Evolutionary conservation across 345 rosid genomes (phyloP).

Genomic region (Camelina neglecta): DNA sequence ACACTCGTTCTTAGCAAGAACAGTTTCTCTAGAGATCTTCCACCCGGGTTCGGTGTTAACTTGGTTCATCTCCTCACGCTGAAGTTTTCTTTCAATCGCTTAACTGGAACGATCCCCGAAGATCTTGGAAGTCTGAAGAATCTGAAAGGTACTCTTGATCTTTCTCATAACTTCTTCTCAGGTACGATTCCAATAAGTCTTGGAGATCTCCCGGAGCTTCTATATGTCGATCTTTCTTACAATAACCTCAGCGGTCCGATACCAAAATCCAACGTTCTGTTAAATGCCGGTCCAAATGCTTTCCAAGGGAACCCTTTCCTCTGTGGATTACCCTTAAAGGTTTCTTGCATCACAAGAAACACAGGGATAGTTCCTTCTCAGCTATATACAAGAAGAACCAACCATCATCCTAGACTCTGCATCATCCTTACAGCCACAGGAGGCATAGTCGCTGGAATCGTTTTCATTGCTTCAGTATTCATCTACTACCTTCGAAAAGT

Average conservation of each 20-base stretch:
- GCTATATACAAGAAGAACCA: constrained; percentile 31
- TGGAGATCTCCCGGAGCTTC: constrained; percentile 66
- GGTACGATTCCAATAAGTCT: constrained; percentile 74
- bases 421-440: constrained; percentile 28
- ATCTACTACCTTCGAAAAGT: constrained; percentile 53
- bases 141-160: constrained; percentile 66
- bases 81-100: constrained; percentile 65
- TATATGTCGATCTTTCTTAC: constrained; percentile 75
- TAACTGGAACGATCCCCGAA: constrained; percentile 60
- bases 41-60: constrained; percentile 49
- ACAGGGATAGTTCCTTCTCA: constrained; percentile 34
- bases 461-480: constrained; percentile 56
- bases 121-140: constrained; percentile 63
- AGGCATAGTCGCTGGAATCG: constrained; percentile 50
- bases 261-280: constrained; percentile 59
- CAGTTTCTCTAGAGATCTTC: constrained; percentile 64
- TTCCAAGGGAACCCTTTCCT: constrained; percentile 73
- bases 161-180: constrained; percentile 76
- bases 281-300: constrained; percentile 77
- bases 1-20: constrained; percentile 63
- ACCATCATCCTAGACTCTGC: constrained; percentile 18
- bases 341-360: constrained; percentile 47
- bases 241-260: constrained; percentile 78
- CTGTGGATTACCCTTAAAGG: constrained; percentile 73
- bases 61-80: constrained; percentile 56